Percentiles rank a stretch among this genome's conserved stretches.
Evolutionary conservation across 352 stramenopile species (phyloP).

Genomic region (Phytophthora sojae): DNA sequence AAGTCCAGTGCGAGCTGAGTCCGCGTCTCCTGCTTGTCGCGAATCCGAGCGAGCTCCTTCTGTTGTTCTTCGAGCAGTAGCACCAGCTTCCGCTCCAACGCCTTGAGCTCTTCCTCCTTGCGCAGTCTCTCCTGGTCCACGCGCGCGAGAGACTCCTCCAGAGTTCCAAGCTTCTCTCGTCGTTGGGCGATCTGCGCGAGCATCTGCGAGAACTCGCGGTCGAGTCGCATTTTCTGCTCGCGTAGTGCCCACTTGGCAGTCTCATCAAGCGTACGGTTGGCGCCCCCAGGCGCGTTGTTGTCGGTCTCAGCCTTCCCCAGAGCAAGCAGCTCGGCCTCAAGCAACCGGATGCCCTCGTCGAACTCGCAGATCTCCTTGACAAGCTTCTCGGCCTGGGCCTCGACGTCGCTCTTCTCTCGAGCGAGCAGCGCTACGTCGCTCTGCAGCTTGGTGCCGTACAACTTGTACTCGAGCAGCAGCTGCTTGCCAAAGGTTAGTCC

Average conservation of each 20-base stretch:
- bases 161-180: constrained; percentile 86
- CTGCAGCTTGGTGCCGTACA: constrained; percentile 94
- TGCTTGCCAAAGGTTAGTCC: constrained; percentile 96
- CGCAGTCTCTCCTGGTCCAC: constrained; percentile 88
- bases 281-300: constrained; percentile 48
- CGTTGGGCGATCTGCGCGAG: constrained; percentile 93
- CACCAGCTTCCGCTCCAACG: constrained; percentile 94
- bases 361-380: constrained; percentile 95
- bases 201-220: constrained; percentile 95
- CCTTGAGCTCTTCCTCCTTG: constrained; percentile 95
- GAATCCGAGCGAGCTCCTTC: constrained; percentile 86
- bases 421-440: constrained; percentile 93
- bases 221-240: constrained; percentile 95
- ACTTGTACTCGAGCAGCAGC: constrained; percentile 96
- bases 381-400: constrained; percentile 89
- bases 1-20: constrained; percentile 64
- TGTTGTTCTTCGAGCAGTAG: constrained; percentile 96
- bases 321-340: constrained; percentile 95
- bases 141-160: constrained; percentile 89
- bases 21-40: constrained; percentile 56
- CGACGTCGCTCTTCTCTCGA: constrained; percentile 89
- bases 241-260: constrained; percentile 85
- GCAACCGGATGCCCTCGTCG: constrained; percentile 89
- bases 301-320: constrained; percentile 93
- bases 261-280: constrained; percentile 78